Evolutionary conservation across 2,329 filamentous ascomycete genomes (phyloP).

Genomic region (Alternaria conjuncta): DNA sequence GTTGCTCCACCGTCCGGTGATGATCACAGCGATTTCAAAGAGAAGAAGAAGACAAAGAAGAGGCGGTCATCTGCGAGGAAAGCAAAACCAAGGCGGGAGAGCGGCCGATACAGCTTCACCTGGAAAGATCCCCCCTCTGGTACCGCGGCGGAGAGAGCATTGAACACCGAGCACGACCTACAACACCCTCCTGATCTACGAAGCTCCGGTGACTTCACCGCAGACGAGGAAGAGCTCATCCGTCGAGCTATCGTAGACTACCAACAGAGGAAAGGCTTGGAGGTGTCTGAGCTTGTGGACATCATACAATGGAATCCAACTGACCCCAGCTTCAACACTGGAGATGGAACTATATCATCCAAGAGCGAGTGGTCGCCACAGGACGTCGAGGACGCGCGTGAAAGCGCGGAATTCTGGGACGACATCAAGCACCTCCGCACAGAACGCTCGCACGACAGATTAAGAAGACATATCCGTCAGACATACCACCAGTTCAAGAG

Average conservation of each 20-base stretch:
- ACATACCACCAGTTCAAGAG: slow-evolving; percentile 70
- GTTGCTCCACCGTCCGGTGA: neutral
- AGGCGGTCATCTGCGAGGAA: neutral
- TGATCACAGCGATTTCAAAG: neutral
- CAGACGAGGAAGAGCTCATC: slow-evolving; percentile 32
- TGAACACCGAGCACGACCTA: slow-evolving; percentile 15
- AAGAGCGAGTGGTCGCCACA: slow-evolving; percentile 1
- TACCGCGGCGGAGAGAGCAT: slow-evolving; percentile 22
- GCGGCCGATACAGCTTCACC: neutral
- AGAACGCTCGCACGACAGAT: slow-evolving; percentile 38
- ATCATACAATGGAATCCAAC: slow-evolving; percentile 25
- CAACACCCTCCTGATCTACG: slow-evolving; percentile 23
- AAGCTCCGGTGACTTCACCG: slow-evolving; percentile 20
- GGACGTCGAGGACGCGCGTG: slow-evolving; percentile 9
- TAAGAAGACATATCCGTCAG: slow-evolving; percentile 60
- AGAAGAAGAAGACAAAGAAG: neutral
- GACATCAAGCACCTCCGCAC: slow-evolving; percentile 40
- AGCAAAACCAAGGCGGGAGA: neutral
- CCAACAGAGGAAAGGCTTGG: slow-evolving; percentile 25
- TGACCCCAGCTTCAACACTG: neutral
- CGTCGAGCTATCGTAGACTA: slow-evolving; percentile 29
- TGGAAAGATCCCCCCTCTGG: neutral
- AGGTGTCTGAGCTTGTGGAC: slow-evolving; percentile 22
- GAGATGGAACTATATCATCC: neutral
- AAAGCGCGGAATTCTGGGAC: slow-evolving; percentile 38